Conservation (phyloP, 768 basidiomycete species). For the Nidularia pulvinata region DNA sequence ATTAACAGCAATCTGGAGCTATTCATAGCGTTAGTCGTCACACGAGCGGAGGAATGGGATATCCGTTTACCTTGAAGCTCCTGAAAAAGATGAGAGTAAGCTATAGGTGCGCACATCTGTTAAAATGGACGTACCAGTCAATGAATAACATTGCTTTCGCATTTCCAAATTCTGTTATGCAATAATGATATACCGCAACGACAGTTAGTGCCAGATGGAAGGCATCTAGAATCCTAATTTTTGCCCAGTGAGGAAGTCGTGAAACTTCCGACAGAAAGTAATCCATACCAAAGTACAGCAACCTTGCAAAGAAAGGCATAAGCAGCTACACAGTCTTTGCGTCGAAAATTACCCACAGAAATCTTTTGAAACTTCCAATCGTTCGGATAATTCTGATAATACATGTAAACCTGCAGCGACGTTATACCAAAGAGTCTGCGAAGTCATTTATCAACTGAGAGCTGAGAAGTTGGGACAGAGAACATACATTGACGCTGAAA, state of each 20-base stretch:
- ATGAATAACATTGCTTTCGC: conserved; percentile 1
- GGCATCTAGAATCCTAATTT: conserved; percentile 19
- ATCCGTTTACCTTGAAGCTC: conserved; percentile 16
- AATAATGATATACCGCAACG: conserved; percentile 23
- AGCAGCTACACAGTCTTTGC: too few species aligned
- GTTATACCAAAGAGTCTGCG: conserved; percentile 14
- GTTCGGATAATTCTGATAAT: conserved; percentile 16
- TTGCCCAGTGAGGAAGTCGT: too few species aligned
- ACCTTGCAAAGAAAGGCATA: too few species aligned
- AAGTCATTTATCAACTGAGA: background rate
- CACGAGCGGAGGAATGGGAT: background rate
- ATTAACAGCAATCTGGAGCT: conserved; percentile 20
- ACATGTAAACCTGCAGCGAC: conserved; percentile 18
- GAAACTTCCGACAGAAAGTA: too few species aligned
- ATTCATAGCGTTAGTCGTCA: background rate
- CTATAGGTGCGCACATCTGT: background rate
- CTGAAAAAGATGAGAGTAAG: conserved; percentile 2
- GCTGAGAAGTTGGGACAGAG: background rate
- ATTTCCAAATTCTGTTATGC: conserved; percentile 18
- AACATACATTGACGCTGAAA: background rate
- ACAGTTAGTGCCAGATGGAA: conserved; percentile 22
- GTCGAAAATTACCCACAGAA: conserved; percentile 8
- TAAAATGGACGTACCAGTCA: background rate
- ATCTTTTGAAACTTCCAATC: conserved; percentile 16
- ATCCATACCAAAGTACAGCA: too few species aligned